phyloP scores from a whole-genome alignment of 768 basidiomycete species.

The Xerocomellus amylosporus region DNA sequence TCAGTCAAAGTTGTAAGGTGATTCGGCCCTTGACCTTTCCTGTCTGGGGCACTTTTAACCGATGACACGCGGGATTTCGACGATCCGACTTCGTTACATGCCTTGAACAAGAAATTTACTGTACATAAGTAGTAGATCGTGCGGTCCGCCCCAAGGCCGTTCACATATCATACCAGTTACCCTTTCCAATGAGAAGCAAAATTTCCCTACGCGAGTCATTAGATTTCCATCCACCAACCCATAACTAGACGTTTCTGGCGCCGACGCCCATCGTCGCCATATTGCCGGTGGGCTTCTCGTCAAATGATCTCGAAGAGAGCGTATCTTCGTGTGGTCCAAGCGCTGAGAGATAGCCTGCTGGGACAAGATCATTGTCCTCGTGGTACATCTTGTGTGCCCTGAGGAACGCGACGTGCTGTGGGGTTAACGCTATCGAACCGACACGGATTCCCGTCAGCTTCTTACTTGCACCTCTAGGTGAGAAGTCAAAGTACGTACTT shows the following conservation, averaged over 20 bases:
- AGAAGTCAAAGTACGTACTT: constrained; percentile 38
- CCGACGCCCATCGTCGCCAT: not conserved
- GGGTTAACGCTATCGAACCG: constrained; percentile 20
- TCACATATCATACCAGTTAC: not conserved
- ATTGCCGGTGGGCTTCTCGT: constrained; percentile 6
- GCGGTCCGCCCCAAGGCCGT: not conserved
- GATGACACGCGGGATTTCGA: not conserved
- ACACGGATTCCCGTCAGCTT: constrained; percentile 9
- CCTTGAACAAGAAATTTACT: constrained; percentile 10
- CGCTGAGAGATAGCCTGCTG: constrained; percentile 19
- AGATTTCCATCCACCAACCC: not conserved
- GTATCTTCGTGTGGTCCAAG: constrained; percentile 8
- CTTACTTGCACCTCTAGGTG: not conserved
- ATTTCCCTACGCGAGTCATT: not conserved
- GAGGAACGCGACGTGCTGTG: constrained; percentile 22
- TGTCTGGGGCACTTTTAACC: not conserved
- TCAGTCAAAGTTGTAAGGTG: constrained; percentile 6
- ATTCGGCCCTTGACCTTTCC: not conserved
- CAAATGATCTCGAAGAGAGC: constrained; percentile 9
- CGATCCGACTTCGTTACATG: not conserved
- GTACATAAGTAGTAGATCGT: constrained; percentile 2
- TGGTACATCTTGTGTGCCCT: constrained; percentile 21
- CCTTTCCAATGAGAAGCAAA: constrained; percentile 8
- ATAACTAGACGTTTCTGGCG: constrained; percentile 14
- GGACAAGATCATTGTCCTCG: constrained; percentile 25